phyloP scores from a whole-genome alignment of 2,329 filamentous ascomycete genomes.

The Huntiella abstrusa region DNA sequence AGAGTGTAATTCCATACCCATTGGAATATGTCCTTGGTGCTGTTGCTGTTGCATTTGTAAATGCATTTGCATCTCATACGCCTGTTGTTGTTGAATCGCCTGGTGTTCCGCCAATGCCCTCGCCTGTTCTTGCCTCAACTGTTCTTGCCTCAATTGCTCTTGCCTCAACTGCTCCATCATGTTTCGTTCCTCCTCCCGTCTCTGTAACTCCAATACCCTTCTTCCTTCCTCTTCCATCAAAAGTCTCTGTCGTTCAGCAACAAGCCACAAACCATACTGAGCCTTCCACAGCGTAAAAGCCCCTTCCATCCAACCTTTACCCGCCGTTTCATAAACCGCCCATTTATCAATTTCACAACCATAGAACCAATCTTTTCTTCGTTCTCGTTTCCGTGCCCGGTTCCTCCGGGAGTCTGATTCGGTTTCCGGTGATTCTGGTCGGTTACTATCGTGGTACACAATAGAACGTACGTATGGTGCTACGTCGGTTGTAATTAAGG shows the following conservation, averaged over 20 bases:
- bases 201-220: not conserved
- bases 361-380: conserved; percentile 3
- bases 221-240: not conserved
- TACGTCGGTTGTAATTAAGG: conserved; percentile 52
- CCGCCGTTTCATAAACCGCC: conserved; percentile 1
- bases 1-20: not conserved
- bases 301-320: not conserved
- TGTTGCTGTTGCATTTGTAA: not conserved
- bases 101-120: no score
- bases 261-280: not conserved
- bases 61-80: not conserved
- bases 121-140: no score
- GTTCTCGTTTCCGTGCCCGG: not conserved
- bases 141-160: not conserved
- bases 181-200: not conserved
- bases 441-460: conserved; percentile 51
- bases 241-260: not conserved
- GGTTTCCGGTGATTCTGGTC: conserved; percentile 17
- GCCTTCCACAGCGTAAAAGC: not conserved
- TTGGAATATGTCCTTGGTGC: not conserved
- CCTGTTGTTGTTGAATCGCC: not conserved
- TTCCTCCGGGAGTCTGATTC: conserved; percentile 25
- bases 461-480: conserved; percentile 84
- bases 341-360: conserved; percentile 1
- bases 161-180: not conserved